Percentiles rank a stretch among this genome's conserved stretches.
Conservation (phyloP, 768 basidiomycete species). For the Phanerochaete sordida region DNA sequence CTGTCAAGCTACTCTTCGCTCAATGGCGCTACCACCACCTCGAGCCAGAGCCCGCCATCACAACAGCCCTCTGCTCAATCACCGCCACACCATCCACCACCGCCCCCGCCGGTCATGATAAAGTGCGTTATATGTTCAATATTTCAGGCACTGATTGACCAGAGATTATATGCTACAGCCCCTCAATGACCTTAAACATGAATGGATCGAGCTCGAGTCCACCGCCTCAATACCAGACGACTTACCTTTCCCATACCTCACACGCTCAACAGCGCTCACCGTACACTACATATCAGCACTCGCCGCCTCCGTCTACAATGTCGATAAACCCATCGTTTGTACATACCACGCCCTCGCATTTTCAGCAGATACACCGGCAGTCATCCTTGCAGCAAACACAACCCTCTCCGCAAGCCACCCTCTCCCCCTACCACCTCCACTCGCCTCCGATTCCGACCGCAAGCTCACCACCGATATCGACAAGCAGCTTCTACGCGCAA, state of each 20-base stretch:
- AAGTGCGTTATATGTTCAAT: constrained; percentile 47
- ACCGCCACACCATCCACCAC: constrained; percentile 24
- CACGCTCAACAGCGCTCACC: constrained; percentile 33
- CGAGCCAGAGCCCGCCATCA: constrained; percentile 28
- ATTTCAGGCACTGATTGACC: not conserved
- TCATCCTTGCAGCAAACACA: constrained; percentile 26
- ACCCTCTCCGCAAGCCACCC: constrained; percentile 42
- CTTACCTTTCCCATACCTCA: constrained; percentile 28
- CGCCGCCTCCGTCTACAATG: constrained; percentile 36
- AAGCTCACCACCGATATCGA: constrained; percentile 34
- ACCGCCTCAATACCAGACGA: constrained; percentile 37
- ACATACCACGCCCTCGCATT: constrained; percentile 24
- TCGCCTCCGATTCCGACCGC: constrained; percentile 40
- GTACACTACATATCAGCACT: constrained; percentile 33
- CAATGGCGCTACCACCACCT: constrained; percentile 65
- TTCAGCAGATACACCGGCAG: constrained; percentile 30
- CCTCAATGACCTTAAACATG: constrained; percentile 51
- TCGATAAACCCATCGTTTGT: constrained; percentile 36
- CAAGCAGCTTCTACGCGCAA: constrained; percentile 28
- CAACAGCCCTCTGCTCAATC: constrained; percentile 28
- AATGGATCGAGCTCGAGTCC: constrained; percentile 43
- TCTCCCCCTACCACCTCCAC: constrained; percentile 69
- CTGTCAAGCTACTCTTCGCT: constrained; percentile 74
- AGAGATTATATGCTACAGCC: constrained; percentile 33
- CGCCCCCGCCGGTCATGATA: constrained; percentile 55